Percentiles rank a stretch among this genome's conserved stretches.
Evolutionary conservation across 139 green algal species (phyloP).

Genomic region (Coelastrella sp.): DNA sequence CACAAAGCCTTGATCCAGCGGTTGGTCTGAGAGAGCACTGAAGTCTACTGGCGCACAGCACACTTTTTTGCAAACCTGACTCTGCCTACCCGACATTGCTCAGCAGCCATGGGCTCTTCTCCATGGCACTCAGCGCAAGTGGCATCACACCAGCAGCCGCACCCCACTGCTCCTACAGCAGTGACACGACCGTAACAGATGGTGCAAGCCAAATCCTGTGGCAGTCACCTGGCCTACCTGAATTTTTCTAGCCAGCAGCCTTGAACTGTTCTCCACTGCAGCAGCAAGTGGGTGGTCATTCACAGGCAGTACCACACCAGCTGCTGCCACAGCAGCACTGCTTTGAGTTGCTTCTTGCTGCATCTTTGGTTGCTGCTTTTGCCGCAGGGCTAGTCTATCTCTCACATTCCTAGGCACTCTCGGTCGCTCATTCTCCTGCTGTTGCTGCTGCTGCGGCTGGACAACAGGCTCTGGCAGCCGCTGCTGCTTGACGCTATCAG

Average conservation of each 20-base stretch:
- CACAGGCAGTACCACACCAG: neutral
- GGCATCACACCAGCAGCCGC: too few species aligned
- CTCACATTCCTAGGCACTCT: neutral
- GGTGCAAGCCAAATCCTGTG: too few species aligned
- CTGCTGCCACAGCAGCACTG: neutral
- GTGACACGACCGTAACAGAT: too few species aligned
- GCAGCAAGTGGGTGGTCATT: conserved; percentile 28
- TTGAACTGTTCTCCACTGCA: conserved; percentile 30
- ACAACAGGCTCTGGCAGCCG: too few species aligned
- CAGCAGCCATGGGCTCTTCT: too few species aligned
- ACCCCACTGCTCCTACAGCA: neutral
- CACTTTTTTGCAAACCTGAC: too few species aligned
- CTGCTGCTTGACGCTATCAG: too few species aligned
- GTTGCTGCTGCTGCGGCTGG: conserved; percentile 23
- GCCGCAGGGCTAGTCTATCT: neutral
- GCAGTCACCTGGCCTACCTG: conserved; percentile 21
- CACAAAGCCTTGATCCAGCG: too few species aligned
- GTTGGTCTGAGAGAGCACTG: too few species aligned
- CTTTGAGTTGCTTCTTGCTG: neutral
- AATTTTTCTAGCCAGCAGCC: conserved; percentile 21
- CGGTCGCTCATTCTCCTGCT: neutral
- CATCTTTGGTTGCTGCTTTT: neutral
- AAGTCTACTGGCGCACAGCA: too few species aligned
- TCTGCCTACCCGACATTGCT: too few species aligned
- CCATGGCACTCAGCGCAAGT: too few species aligned